These are phyloP conservation scores for Massarina eburnea DNA, from an alignment of 2,329 filamentous ascomycete species.

Conservation along the genomic window DNA sequence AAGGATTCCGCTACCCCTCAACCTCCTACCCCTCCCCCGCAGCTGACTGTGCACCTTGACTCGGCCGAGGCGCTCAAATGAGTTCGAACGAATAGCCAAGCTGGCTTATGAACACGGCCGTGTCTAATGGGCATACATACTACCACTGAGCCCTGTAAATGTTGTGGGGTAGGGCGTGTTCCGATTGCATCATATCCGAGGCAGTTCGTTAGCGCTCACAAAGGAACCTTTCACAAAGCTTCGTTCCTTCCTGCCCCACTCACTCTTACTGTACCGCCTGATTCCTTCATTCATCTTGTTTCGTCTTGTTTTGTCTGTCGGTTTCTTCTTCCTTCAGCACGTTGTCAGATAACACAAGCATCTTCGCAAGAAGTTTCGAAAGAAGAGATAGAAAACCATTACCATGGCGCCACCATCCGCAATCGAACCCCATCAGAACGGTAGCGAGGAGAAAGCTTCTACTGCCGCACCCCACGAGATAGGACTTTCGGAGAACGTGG, in stretches of 20 bases:
- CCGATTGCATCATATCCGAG: background rate
- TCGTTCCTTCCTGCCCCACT: too few relatives aligned
- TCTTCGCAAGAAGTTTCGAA: background rate
- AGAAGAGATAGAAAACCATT: background rate
- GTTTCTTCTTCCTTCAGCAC: background rate
- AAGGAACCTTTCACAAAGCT: too few relatives aligned
- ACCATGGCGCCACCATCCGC: slow-evolving; percentile 38
- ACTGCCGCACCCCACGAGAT: slow-evolving; percentile 35
- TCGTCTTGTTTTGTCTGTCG: background rate
- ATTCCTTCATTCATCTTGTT: background rate
- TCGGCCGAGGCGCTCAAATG: too few relatives aligned
- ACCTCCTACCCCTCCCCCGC: too few relatives aligned
- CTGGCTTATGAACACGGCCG: too few relatives aligned
- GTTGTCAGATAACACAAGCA: too few relatives aligned
- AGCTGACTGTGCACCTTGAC: too few relatives aligned
- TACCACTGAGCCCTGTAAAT: background rate
- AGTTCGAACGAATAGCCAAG: too few relatives aligned
- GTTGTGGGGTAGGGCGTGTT: background rate
- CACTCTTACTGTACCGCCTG: too few relatives aligned
- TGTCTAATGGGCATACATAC: too few relatives aligned
- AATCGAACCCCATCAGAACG: slow-evolving; percentile 21
- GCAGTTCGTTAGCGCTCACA: too few relatives aligned
- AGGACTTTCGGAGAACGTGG: slow-evolving; percentile 29
- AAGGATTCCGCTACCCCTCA: too few relatives aligned
- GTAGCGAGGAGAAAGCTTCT: slow-evolving; percentile 26